Evolutionary conservation across 2,329 filamentous ascomycete species (phyloP).

Genomic region (Penicillium aurantiogriseum): DNA sequence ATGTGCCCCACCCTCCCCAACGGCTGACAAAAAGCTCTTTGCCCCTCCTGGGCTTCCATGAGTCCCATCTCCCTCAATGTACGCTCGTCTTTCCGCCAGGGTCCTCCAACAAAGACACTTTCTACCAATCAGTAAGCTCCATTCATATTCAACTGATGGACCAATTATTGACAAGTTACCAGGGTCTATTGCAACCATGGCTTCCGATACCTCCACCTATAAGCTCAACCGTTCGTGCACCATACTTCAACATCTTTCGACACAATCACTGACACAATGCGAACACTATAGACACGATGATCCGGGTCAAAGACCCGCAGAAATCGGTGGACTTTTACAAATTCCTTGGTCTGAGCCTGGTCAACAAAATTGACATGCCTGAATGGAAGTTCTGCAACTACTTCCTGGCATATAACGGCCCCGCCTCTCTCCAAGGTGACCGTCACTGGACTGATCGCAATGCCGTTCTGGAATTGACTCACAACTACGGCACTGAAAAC

Average conservation of each 20-base stretch:
- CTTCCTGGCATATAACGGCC: slow-evolving; percentile 85
- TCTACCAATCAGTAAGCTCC: slow-evolving; percentile 21
- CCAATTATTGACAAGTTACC: slow-evolving; percentile 16
- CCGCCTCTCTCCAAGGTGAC: slow-evolving; percentile 69
- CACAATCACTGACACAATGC: slow-evolving; percentile 19
- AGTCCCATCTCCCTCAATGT: slow-evolving; percentile 25
- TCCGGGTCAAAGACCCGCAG: slow-evolving; percentile 92
- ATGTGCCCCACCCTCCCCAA: slow-evolving; percentile 17
- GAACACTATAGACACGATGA: slow-evolving; percentile 55
- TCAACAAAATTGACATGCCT: slow-evolving; percentile 77
- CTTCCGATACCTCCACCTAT: slow-evolving; percentile 61
- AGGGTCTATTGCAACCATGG: slow-evolving; percentile 49
- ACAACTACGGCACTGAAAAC: slow-evolving; percentile 84
- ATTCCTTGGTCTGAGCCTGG: slow-evolving; percentile 79
- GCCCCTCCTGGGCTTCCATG: slow-evolving; percentile 1
- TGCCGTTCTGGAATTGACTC: slow-evolving; percentile 81
- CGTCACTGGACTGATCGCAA: slow-evolving; percentile 78
- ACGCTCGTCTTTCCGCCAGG: slow-evolving; percentile 24
- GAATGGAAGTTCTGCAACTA: slow-evolving; percentile 94
- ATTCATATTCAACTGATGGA: not conserved
- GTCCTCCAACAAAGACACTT: slow-evolving; percentile 21
- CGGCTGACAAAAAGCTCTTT: slow-evolving; percentile 16
- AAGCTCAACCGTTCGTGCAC: slow-evolving; percentile 60
- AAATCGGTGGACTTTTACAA: slow-evolving; percentile 90
- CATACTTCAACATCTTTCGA: not conserved